Base-by-base conservation (phyloP, 345 rosid species). In the Rubroshorea leprosula region DNA sequence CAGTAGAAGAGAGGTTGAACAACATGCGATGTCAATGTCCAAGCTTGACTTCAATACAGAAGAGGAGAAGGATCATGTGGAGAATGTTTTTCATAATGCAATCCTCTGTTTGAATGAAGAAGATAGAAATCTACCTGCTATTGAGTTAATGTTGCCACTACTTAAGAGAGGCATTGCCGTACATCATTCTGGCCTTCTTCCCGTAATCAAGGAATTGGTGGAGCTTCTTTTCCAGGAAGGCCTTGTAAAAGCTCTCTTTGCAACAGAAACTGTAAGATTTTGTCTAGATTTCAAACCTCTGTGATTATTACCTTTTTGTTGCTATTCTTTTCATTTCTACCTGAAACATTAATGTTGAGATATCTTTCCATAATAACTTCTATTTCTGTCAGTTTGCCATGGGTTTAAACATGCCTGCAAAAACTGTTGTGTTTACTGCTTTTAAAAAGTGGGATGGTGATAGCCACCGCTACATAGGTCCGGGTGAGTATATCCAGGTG, bases 221-320 rank as follows among this genome's bases (percentile, higher is more conserved):
- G 97, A 93, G 78, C 97, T 93, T 73, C 96, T 93, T 69, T 93
- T 93, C 68, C 97, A 93, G 69, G 97, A 93, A 85, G 99, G 99
- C 76, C 92, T 93, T 74, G 96, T 93, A 16, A 93, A 93, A 75
- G 99, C 96, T 6, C 84, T 89, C 38, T 89, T 93, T 70, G 99
- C 99, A 58, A 93, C 97, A 26, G 99, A 93, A 73, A 89, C 97
- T 23, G 97, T 87, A 82, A 81, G 87, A 77, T 16, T 49, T n/a
- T n/a, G n/a, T n/a, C n/a, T n/a, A n/a, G n/a, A n/a, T n/a, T n/a
- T n/a, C n/a, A n/a, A n/a, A n/a, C n/a, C n/a, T n/a, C n/a, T n/a
- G n/a, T n/a, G n/a, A n/a, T n/a, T n/a, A n/a, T n/a, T n/a, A n/a
- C n/a, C n/a, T n/a, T n/a, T n/a, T 44, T 57, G 5, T 38, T 9